Evolutionary conservation across 148 eudicot species (phyloP), one percentile per base, ranked within the genome.

Genomic region (Nepenthes gracilis): DNA sequence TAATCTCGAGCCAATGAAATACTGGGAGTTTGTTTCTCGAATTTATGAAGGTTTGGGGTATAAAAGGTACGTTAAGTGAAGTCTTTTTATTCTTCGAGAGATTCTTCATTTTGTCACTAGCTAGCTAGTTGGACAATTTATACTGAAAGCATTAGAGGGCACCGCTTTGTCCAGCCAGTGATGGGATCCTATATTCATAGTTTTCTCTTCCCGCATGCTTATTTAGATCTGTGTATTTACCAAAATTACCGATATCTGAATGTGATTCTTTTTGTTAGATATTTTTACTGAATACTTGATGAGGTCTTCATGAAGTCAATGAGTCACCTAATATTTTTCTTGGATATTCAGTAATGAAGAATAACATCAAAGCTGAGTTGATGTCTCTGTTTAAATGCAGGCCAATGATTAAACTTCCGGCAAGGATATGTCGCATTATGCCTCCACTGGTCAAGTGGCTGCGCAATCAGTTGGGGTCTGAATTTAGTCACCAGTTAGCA

Each of bases 11-110:
- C 90, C 98, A 58, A 61, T 74, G 78, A 72, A 76, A 68, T 88
- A 84, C 61, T 80, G 88, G 81, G 85, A 92, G 59, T 88, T 92
- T 64, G 80, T 74, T 12, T 73, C 78, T 55, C 81, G 64, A 59
- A 59, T 92, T 35, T 71, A 78, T 74, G 81, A 80, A 62, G 82
- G 86, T 74, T 66, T 88, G 74, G 96, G 96, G 35, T 88, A 84
- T 69, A 78, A 75, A 64, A 88, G 98, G 98, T 90, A 65, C 36
- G 75, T 74, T 43, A 33, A 55, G 57, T 35, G 67, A 33, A 57
- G 47, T 56, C 14, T 6, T 35, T 54, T 68, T 68, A 35, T 45
- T 38, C 33, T 35, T 59, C n/a, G 4, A 43, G 57, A 43, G 34
- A 58, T 10, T 59, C 37, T 37, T 43, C 54, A 57, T 37, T 38